Conservation (phyloP, 2,329 filamentous ascomycete species). For the Penicillium sumatraense region DNA sequence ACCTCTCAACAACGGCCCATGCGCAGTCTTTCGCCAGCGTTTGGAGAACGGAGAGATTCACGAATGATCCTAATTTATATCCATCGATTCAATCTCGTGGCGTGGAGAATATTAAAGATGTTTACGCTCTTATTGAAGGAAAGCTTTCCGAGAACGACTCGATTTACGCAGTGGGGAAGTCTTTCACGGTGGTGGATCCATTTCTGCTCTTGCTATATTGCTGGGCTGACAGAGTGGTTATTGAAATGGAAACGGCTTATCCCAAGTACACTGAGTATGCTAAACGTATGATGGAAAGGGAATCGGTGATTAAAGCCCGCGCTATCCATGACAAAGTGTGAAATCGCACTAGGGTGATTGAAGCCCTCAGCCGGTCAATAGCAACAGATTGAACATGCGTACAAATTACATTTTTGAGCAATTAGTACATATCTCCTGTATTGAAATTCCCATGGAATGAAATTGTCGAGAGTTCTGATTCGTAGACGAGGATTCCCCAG, state of each 20-base stretch:
- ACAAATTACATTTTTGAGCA: too few species aligned
- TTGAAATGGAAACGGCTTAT: neutral
- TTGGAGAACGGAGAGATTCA: neutral
- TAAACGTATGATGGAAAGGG: neutral
- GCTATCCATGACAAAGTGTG: neutral
- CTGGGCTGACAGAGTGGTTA: conserved; percentile 26
- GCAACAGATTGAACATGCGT: neutral
- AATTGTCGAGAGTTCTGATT: too few species aligned
- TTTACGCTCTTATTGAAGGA: conserved; percentile 1
- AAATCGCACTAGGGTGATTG: neutral
- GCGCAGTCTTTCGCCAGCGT: conserved; percentile 25
- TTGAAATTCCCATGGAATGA: neutral
- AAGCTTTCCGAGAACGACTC: neutral
- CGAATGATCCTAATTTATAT: conserved; percentile 17
- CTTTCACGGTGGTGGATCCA: conserved; percentile 41
- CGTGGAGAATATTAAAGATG: neutral
- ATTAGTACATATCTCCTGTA: too few species aligned
- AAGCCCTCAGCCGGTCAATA: neutral
- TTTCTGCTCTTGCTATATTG: conserved; percentile 40
- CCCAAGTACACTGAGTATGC: neutral
- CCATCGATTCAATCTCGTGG: neutral
- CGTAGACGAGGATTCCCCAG: neutral
- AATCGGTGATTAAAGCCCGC: neutral
- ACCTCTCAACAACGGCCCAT: conserved; percentile 39
- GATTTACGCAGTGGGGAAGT: conserved; percentile 25